Conservation (phyloP, 2,329 filamentous ascomycete genomes). For the Fusarium redolens region DNA sequence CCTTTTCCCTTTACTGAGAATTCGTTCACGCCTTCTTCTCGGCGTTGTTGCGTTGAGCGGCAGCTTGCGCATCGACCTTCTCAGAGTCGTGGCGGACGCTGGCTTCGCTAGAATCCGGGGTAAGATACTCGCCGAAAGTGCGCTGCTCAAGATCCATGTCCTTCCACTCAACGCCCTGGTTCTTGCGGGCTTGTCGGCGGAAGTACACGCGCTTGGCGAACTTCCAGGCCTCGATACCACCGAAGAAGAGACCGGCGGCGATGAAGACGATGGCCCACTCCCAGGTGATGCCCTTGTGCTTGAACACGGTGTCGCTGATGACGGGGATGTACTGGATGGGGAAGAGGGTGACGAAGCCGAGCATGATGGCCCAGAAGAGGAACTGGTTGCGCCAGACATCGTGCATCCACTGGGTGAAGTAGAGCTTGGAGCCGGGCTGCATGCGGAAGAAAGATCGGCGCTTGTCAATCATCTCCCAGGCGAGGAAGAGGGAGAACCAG, state of each 20-base stretch:
- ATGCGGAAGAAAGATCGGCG: conserved; percentile 81
- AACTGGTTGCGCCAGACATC: conserved; percentile 80
- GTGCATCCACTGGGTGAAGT: conserved; percentile 73
- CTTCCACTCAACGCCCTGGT: conserved; percentile 48
- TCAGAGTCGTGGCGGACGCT: conserved; percentile 44
- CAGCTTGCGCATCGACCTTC: conserved; percentile 33
- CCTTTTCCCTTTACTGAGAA: not conserved
- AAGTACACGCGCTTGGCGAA: conserved; percentile 63
- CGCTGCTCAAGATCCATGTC: conserved; percentile 55
- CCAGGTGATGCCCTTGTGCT: conserved; percentile 70
- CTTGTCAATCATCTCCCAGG: conserved; percentile 82
- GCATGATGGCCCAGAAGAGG: conserved; percentile 71
- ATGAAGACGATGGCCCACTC: conserved; percentile 72
- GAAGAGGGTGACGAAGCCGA: conserved; percentile 62
- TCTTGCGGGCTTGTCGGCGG: conserved; percentile 42
- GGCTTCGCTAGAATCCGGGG: conserved; percentile 43
- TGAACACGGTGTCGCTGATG: conserved; percentile 69
- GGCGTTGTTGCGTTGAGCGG: conserved; percentile 5
- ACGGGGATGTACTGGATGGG: conserved; percentile 69
- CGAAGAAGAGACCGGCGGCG: conserved; percentile 65
- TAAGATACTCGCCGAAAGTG: conserved; percentile 54
- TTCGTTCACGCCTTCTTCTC: conserved; percentile 40
- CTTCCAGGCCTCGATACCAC: conserved; percentile 70
- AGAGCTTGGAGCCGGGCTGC: conserved; percentile 69
- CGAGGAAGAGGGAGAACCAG: conserved; percentile 80